Conservation (phyloP, 2,329 filamentous ascomycete genomes). For the Sporothrix euskadiensis region DNA sequence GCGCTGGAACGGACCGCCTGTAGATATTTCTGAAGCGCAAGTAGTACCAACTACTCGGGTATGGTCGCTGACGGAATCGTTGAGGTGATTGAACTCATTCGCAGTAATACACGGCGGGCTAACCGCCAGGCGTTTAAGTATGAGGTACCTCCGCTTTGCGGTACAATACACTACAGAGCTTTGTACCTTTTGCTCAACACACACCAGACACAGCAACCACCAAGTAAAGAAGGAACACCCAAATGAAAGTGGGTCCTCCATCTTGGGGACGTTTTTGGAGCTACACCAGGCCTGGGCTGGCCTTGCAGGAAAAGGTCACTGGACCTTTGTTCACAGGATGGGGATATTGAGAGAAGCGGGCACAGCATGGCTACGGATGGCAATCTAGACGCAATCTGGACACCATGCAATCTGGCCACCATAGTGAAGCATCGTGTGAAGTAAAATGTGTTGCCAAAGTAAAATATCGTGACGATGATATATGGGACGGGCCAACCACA, state of each 20-base stretch:
- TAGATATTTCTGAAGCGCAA: background rate
- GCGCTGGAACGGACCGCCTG: conserved; percentile 4
- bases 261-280: background rate
- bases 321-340: background rate
- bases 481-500: background rate
- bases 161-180: background rate
- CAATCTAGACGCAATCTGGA: background rate
- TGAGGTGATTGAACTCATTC: conserved; percentile 9
- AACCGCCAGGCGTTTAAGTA: background rate
- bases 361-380: background rate
- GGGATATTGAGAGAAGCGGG: background rate
- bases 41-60: background rate
- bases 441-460: background rate
- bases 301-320: conserved; percentile 18
- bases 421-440: background rate
- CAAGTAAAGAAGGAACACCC: background rate
- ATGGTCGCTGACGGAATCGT: conserved; percentile 20
- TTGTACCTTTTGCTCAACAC: conserved; percentile 2
- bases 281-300: conserved; percentile 17
- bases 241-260: conserved; percentile 10
- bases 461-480: background rate
- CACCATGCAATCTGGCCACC: background rate
- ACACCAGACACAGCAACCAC: background rate
- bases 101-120: background rate
- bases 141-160: conserved; percentile 10